These are phyloP conservation scores for Naganishia onofrii DNA, from an alignment of 768 basidiomycete species.

Conservation along the genomic window DNA sequence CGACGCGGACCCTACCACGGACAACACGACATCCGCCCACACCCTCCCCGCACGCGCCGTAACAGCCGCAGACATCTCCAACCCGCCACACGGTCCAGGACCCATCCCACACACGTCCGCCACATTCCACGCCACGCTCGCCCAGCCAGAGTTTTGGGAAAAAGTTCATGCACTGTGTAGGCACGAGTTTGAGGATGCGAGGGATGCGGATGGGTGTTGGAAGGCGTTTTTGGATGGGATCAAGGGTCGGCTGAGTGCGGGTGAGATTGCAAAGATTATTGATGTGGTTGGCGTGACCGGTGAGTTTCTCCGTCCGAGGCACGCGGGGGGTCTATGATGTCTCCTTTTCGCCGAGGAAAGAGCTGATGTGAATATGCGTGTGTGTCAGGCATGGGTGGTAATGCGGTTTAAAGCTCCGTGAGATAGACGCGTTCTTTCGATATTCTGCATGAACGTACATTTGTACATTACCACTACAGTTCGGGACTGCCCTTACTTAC, in stretches of 20 bases:
- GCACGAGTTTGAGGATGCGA: constrained; percentile 63
- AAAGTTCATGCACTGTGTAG: constrained; percentile 65
- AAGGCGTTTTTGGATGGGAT: constrained; percentile 81
- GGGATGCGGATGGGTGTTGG: constrained; percentile 70
- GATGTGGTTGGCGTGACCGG: constrained; percentile 82
- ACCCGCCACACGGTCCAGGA: constrained; percentile 43
- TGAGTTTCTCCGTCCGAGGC: constrained; percentile 32
- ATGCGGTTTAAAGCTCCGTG: constrained; percentile 1
- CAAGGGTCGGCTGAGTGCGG: constrained; percentile 74
- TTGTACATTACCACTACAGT: not conserved
- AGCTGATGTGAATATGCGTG: not conserved
- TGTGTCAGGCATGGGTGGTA: constrained; percentile 26
- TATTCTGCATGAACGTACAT: too few species aligned
- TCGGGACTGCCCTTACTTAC: not conserved
- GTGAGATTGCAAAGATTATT: constrained; percentile 86
- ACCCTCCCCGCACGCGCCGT: constrained; percentile 70
- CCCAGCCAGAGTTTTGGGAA: constrained; percentile 77
- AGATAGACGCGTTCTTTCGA: too few species aligned
- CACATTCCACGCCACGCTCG: constrained; percentile 65
- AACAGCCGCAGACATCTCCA: constrained; percentile 57
- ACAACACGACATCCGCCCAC: constrained; percentile 47
- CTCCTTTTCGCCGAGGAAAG: not conserved
- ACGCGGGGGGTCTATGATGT: too few species aligned
- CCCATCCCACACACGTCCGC: constrained; percentile 50
- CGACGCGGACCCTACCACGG: constrained; percentile 36